Percentiles rank a stretch among this genome's conserved stretches.
Evolutionary conservation across 2,329 filamentous ascomycete genomes (phyloP).

Genomic region (Xylariaceae sp.): DNA sequence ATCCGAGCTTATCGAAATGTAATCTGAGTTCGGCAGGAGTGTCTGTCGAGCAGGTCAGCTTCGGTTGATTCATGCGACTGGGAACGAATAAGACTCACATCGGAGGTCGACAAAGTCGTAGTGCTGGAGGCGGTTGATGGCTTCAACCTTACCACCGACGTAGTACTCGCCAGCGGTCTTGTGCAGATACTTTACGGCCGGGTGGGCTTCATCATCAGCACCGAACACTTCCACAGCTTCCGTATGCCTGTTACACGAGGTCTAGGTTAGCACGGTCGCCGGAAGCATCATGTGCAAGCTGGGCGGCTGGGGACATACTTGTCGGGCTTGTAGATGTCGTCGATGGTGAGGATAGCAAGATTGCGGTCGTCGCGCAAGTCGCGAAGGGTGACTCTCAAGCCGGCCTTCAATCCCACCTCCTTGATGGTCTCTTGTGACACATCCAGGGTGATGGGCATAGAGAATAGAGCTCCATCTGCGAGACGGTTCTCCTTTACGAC

Average conservation of each 20-base stretch:
- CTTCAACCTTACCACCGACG: conserved; percentile 92
- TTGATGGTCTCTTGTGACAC: conserved; percentile 73
- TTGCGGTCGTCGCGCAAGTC: conserved; percentile 97
- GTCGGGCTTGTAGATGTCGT: conserved; percentile 93
- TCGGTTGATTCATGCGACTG: not conserved
- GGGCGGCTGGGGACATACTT: conserved; percentile 60
- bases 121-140: conserved; percentile 92
- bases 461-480: conserved; percentile 84
- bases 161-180: conserved; percentile 82
- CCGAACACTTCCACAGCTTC: conserved; percentile 96
- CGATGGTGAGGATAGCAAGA: conserved; percentile 90
- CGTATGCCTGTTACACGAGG: conserved; percentile 57
- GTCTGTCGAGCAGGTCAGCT: conserved; percentile 47
- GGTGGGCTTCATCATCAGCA: conserved; percentile 83
- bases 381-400: conserved; percentile 80
- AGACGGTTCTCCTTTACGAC: conserved; percentile 89
- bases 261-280: conserved; percentile 43
- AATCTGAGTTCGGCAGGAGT: conserved; percentile 90
- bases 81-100: conserved; percentile 56
- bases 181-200: conserved; percentile 87
- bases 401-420: conserved; percentile 71
- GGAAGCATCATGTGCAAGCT: conserved; percentile 42
- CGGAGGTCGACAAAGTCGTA: conserved; percentile 98
- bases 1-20: conserved; percentile 99
- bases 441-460: conserved; percentile 95